Evolutionary conservation across 441 rosid genomes (phyloP), one percentile per base, ranked within the genome.

Genomic region (Mallotus repandus): DNA sequence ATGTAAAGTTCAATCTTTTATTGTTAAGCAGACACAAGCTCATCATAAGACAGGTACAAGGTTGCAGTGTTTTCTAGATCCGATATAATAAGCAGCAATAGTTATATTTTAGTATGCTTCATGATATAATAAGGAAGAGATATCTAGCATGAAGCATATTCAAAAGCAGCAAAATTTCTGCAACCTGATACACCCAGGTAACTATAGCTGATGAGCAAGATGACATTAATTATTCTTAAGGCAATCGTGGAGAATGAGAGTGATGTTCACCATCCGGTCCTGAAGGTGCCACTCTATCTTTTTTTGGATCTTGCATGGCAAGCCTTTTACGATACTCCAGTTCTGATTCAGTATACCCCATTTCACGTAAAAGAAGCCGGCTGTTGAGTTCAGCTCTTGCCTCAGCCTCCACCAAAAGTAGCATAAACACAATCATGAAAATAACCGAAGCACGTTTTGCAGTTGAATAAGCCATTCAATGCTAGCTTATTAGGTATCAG

Each of bases 191-290:
- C 8, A 54, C 5, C 41, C 15, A 43, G 7, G 22, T 13, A 18
- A 38, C 18, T 43, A 54, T 41, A 49, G 12, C 12, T n/a, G 38
- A 11, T 41, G 4, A 22, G 65, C 29, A 25, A 25, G 29, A 25
- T 25, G 29, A 25, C 29, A 25, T 25, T 25, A 25, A 25, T 25
- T 25, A 25, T 25, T 25, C 29, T 25, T 55, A 62, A 32, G 56
- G 11, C 11, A 21, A 69, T 74, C 61, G 52, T 0, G 72, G 80
- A 5, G 78, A 22, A 14, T 7, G 15, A 29, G 64, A 56, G 68
- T 86, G 80, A 69, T 86, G 89, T 15, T 71, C 76, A 38, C 74
- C 69, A 74, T 86, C 73, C 0, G 89, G 86, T 60, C 86, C 87
- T 35, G 66, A 82, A 0, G 89, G 89, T 1, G 69, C 68, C n/a